Base-by-base conservation (phyloP, 768 basidiomycete species). In the Mycena metata region DNA sequence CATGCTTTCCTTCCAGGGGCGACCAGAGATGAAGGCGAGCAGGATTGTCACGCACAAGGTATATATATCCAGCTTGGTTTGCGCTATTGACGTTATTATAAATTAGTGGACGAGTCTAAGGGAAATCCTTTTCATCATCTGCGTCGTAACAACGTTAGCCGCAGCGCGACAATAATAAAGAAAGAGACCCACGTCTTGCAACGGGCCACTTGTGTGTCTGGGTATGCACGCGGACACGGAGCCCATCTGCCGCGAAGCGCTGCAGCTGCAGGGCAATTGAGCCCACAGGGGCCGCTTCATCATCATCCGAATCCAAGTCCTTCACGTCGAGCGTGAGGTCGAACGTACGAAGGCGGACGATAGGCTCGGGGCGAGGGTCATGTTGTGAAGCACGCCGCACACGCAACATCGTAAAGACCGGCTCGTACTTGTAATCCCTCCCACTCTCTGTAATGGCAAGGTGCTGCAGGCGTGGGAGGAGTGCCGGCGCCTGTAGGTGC, bases 401-500 rank as follows among this genome's bases (percentile, higher is more conserved):
- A 17, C 30, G 46, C 13, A 60, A 24, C 59, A 60, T 60, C 8
- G 17, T n/a, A 23, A 60, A 21, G 15, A 60, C 17, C 19, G 46
- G 33, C 30, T 9, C 33, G n/a, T 21, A 49, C 1, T 60, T 16
- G 24, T 49, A 36, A 12, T 36, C 1, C 16, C 9, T 33, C 24
- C 46, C 46, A 10, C 21, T 17, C 59, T 60, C 59, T 2, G 43
- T 16, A 11, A 60, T 33, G 45, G 49, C 24, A 15, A 61, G 60
- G 2, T 51, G 39, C 3, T 12, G 24, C 9, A 62, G 60, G 7
- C 43, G 16, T 2, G 60, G 60, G 50, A 62, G 50, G 19, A 62
- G 21, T 1, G 15, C 17, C 8, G 60, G 41, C 11, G 39, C 42
- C 7, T 30, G 41, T 1, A 62, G 26, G 11, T 43, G 41, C 10